Conservation (phyloP, 1,139 yeast species). For the Spathaspora sp. region DNA sequence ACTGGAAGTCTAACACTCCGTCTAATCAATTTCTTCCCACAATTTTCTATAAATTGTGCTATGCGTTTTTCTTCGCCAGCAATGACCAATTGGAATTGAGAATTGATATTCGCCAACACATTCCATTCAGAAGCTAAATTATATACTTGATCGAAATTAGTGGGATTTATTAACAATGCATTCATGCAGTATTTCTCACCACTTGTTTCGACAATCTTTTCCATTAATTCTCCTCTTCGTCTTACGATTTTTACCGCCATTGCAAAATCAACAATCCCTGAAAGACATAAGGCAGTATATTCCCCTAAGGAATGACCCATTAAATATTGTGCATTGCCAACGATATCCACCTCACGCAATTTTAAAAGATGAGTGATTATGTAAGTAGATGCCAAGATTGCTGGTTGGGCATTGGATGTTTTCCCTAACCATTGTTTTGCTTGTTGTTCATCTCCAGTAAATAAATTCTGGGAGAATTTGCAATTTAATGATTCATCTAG, state of each 20-base stretch:
- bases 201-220: conserved; percentile 19
- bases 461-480: conserved; percentile 35
- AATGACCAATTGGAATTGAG: conserved; percentile 41
- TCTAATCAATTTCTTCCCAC: conserved; percentile 5
- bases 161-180: conserved; percentile 31
- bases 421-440: conserved; percentile 21
- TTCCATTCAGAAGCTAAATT: conserved; percentile 19
- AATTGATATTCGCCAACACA: conserved; percentile 45
- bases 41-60: conserved; percentile 12
- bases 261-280: conserved; percentile 37
- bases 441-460: conserved; percentile 9
- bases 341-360: conserved; percentile 23
- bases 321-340: conserved; percentile 23
- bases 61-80: conserved; percentile 36
- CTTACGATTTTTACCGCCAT: conserved; percentile 51
- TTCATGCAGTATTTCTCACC: conserved; percentile 33
- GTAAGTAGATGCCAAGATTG: conserved; percentile 51
- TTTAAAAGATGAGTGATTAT: conserved; percentile 32
- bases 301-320: conserved; percentile 66
- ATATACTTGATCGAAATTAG: conserved; percentile 19
- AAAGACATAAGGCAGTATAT: conserved; percentile 48
- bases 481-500: conserved; percentile 65
- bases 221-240: conserved; percentile 54
- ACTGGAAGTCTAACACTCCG: conserved; percentile 36
- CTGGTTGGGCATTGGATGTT: conserved; percentile 63